These are phyloP conservation scores for Lipomyces sp. DNA, from an alignment of 805 yeast species.

Conservation along the genomic window DNA sequence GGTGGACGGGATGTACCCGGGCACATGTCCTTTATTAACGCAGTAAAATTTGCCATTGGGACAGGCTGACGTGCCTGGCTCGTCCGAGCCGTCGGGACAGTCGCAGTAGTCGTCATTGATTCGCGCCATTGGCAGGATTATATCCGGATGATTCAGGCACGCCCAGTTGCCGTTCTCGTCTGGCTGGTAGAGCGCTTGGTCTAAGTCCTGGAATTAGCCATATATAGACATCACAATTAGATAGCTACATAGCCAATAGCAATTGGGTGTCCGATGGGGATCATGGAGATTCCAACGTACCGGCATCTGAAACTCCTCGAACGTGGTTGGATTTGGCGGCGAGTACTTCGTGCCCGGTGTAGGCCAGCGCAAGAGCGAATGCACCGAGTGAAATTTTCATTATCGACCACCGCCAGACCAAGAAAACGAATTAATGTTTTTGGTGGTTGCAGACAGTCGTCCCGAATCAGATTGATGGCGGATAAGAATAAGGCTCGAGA, in stretches of 20 bases:
- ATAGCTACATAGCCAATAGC: not conserved
- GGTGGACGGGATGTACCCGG: slow-evolving; percentile 65
- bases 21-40: slow-evolving; percentile 69
- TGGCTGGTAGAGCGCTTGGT: slow-evolving; percentile 52
- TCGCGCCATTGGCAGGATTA: slow-evolving; percentile 61
- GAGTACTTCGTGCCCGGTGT: not conserved
- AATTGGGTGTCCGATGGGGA: slow-evolving; percentile 3
- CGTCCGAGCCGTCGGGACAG: slow-evolving; percentile 97
- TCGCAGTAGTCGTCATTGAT: slow-evolving; percentile 92
- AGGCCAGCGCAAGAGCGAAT: not conserved
- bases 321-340: slow-evolving; percentile 12
- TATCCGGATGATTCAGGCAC: slow-evolving; percentile 71
- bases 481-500: not conserved
- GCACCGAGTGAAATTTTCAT: slow-evolving; percentile 12
- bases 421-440: not conserved
- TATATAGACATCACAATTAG: not conserved
- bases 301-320: slow-evolving; percentile 20
- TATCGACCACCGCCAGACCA: not conserved
- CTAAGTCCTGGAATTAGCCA: not conserved
- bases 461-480: not conserved
- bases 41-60: slow-evolving; percentile 66
- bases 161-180: slow-evolving; percentile 61
- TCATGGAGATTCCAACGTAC: slow-evolving; percentile 1
- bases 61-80: slow-evolving; percentile 94
- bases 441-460: not conserved